phyloP scores from a whole-genome alignment of 352 stramenopile species.

The Phytophthora pisi region DNA sequence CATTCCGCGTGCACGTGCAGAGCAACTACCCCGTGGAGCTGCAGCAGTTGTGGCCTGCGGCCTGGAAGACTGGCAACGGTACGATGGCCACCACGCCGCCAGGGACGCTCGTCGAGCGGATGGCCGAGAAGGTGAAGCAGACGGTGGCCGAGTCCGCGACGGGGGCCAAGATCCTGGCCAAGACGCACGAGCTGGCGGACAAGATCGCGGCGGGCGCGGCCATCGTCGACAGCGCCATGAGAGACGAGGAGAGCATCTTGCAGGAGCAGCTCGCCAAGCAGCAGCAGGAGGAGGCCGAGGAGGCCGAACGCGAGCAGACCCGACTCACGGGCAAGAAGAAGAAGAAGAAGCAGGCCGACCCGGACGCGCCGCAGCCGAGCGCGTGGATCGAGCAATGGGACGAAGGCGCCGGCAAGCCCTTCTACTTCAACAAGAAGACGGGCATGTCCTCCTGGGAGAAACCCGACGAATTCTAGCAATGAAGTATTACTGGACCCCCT shows the following conservation, averaged over 20 bases:
- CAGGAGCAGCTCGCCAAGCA: conserved; percentile 64
- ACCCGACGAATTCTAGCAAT: conserved; percentile 58
- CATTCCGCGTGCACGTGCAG: conserved; percentile 86
- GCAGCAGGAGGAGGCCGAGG: conserved; percentile 44
- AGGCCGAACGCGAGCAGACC: conserved; percentile 20
- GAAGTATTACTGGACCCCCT: too few relatives aligned
- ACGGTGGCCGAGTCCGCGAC: conserved; percentile 64
- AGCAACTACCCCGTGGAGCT: conserved; percentile 86
- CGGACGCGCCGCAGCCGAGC: conserved; percentile 26
- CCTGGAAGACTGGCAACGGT: conserved; percentile 66
- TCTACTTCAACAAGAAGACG: conserved; percentile 91
- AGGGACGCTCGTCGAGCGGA: conserved; percentile 57
- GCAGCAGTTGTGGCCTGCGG: conserved; percentile 80
- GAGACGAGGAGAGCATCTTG: conserved; percentile 67
- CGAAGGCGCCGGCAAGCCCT: conserved; percentile 71
- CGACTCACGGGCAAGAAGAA: conserved; percentile 36
- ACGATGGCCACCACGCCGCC: conserved; percentile 38
- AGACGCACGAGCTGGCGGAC: conserved; percentile 71
- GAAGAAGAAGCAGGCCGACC: conserved; percentile 9
- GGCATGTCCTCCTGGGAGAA: conserved; percentile 84
- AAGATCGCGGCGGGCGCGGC: conserved; percentile 71
- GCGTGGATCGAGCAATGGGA: conserved; percentile 86
- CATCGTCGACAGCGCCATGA: conserved; percentile 69
- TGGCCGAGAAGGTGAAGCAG: conserved; percentile 68
- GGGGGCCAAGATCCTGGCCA: conserved; percentile 63